phyloP scores from a whole-genome alignment of 352 stramenopile species.

The Pythium volutum region DNA sequence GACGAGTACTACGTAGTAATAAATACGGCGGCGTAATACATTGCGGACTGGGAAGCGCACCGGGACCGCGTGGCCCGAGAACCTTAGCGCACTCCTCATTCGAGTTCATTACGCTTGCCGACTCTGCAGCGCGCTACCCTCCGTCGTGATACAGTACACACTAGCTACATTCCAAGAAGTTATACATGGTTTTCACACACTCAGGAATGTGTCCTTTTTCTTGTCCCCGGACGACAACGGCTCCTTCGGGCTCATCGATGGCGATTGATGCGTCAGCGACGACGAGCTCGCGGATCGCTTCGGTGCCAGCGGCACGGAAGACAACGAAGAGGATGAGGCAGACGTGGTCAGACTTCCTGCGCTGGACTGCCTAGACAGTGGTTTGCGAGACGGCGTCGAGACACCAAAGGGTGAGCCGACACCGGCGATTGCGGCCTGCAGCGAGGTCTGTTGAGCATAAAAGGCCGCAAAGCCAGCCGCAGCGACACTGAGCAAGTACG shows the following conservation, averaged over 20 bases:
- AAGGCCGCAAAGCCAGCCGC: constrained; percentile 56
- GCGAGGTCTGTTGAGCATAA: constrained; percentile 47
- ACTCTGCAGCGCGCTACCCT: no score
- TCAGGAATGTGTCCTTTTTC: constrained; percentile 14
- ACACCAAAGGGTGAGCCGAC: constrained; percentile 6
- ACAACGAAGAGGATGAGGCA: constrained; percentile 9
- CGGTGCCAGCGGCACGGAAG: constrained; percentile 11
- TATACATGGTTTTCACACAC: constrained; percentile 1
- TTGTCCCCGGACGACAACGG: constrained; percentile 9
- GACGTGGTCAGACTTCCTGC: constrained; percentile 13
- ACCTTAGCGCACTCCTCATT: no score
- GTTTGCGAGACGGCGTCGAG: neutral
- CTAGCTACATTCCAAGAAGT: no score
- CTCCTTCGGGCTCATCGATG: constrained; percentile 9
- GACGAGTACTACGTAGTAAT: no score
- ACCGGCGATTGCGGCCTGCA: constrained; percentile 29
- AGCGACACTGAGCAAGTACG: constrained; percentile 59
- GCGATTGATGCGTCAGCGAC: constrained; percentile 12
- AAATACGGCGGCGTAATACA: no score
- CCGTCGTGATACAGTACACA: no score
- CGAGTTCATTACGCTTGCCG: no score
- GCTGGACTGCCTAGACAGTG: constrained; percentile 25
- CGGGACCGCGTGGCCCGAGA: no score
- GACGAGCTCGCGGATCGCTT: constrained; percentile 8
- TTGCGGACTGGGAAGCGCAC: no score